Evolutionary conservation across 352 stramenopile species (phyloP).

Genomic region (Plasmopara viticola): DNA sequence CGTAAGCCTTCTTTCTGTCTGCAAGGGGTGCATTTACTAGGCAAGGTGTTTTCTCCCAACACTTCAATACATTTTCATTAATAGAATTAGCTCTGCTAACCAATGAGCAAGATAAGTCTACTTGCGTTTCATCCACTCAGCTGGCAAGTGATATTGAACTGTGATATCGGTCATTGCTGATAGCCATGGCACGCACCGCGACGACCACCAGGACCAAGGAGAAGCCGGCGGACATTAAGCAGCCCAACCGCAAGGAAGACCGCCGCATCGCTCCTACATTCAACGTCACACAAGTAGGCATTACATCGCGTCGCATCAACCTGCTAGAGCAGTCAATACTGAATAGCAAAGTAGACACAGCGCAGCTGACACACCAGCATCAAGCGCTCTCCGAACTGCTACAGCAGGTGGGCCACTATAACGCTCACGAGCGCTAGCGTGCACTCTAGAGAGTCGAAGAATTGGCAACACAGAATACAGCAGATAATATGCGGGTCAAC

Average conservation of each 20-base stretch:
- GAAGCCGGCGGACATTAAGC: constrained; percentile 85
- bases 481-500: constrained; percentile 62
- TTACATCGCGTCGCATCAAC: constrained; percentile 76
- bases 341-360: constrained; percentile 56
- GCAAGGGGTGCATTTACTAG: no score
- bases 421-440: constrained; percentile 67
- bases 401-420: constrained; percentile 69
- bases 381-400: constrained; percentile 66
- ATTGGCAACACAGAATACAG: constrained; percentile 36
- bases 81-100: no score
- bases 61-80: no score
- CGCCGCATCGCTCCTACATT: constrained; percentile 53
- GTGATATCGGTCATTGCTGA: not conserved
- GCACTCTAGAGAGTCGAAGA: constrained; percentile 62
- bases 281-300: constrained; percentile 72
- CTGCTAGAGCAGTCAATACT: constrained; percentile 76
- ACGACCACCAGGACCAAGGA: constrained; percentile 62
- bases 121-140: constrained; percentile 6
- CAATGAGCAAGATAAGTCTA: no score
- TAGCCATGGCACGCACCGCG: constrained; percentile 38
- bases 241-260: constrained; percentile 80
- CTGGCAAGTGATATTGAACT: not conserved
- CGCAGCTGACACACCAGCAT: constrained; percentile 52
- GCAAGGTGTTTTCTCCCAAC: no score
- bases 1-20: no score